Evolutionary conservation across 1,139 yeast species (phyloP).

Genomic region (Yamadazyma membranifaciens): DNA sequence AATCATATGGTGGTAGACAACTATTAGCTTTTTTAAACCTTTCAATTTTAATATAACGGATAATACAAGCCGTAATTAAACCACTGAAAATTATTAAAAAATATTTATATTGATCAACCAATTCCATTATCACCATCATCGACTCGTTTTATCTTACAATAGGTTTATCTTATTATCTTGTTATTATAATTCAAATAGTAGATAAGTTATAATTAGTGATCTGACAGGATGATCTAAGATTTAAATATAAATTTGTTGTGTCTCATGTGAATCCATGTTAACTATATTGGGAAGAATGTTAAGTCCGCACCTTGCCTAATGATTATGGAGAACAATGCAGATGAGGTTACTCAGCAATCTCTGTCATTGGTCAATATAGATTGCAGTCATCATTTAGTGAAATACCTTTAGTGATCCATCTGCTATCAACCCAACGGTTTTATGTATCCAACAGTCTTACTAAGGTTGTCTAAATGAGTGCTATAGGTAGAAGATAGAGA

Average conservation of each 20-base stretch:
- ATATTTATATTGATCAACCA: slow-evolving; percentile 2
- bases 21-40: slow-evolving; percentile 53
- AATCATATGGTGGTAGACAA: slow-evolving; percentile 49
- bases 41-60: slow-evolving; percentile 3
- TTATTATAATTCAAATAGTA: no score
- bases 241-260: background rate
- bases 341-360: no score
- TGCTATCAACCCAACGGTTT: no score
- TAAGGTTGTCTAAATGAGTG: no score
- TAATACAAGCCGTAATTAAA: slow-evolving; percentile 4
- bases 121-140: background rate
- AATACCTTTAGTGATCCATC: no score
- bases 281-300: background rate
- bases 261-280: no score
- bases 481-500: no score
- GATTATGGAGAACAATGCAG: background rate
- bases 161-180: background rate
- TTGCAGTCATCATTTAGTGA: no score
- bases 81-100: slow-evolving; percentile 10
- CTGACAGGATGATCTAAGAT: background rate
- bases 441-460: no score
- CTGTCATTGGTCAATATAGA: no score
- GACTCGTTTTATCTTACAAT: background rate
- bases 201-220: background rate
- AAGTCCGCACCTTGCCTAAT: background rate